Conservation (phyloP, 2,329 filamentous ascomycete species). For the Lizonia empirigonia region DNA sequence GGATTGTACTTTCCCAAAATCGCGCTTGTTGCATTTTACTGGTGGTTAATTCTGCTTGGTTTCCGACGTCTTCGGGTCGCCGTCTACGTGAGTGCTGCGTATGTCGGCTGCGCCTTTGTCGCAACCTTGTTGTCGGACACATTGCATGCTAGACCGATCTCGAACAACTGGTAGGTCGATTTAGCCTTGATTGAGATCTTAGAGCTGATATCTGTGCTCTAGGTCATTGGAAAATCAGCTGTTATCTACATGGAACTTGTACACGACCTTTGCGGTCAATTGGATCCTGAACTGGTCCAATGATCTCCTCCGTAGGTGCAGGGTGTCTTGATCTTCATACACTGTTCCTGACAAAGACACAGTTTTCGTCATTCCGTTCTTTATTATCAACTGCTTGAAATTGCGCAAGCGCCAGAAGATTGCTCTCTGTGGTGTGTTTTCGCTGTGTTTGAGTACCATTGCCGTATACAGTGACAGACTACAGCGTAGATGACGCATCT, state of each 20-base stretch:
- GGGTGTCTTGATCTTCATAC: background rate
- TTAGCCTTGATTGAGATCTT: background rate
- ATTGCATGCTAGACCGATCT: constrained; percentile 15
- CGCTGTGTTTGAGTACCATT: constrained; percentile 29
- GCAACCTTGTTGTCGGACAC: constrained; percentile 26
- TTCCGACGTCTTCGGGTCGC: constrained; percentile 27
- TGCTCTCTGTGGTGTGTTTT: constrained; percentile 30
- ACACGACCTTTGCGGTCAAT: constrained; percentile 15
- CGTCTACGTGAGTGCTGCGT: constrained; percentile 18
- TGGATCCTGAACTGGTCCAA: constrained; percentile 29
- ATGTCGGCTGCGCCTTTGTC: constrained; percentile 15
- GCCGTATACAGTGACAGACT: constrained; percentile 22
- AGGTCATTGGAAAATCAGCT: constrained; percentile 30
- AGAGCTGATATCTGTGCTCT: background rate
- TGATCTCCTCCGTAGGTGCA: constrained; percentile 23
- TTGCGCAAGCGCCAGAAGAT: constrained; percentile 31
- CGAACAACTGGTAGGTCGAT: constrained; percentile 26
- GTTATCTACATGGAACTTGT: constrained; percentile 28
- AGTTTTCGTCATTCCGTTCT: constrained; percentile 32
- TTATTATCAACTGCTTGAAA: constrained; percentile 30
- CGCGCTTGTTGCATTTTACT: constrained; percentile 30
- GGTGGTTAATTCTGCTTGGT: constrained; percentile 31
- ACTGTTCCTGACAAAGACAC: background rate
- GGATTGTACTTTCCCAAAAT: constrained; percentile 31
- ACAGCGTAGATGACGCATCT: constrained; percentile 23